Base-by-base conservation (phyloP, 805 yeast genomes). In the Candida anglica region DNA sequence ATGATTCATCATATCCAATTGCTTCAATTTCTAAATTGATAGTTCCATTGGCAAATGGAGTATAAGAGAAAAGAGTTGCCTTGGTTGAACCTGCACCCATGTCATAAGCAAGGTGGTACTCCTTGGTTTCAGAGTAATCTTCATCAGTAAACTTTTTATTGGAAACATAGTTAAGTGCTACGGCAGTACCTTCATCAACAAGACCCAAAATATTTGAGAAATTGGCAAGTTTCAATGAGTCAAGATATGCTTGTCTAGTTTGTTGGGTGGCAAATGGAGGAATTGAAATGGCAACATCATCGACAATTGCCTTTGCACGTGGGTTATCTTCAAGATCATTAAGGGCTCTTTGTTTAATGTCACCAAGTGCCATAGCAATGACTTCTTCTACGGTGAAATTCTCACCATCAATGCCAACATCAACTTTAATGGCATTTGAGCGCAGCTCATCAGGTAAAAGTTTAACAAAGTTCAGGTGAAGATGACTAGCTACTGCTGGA, bases 71-170 rank as follows among this genome's bases (percentile, higher is more conserved):
- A n/a, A 93, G 62, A 0, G 98, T 84, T 2, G 95, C 95, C 36
- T 81, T 77, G 0, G 95, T 84, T 1, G 95, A 81, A 1, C 95
- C 95, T 4, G 96, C 91, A 30, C 98, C 98, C 75, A 85, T 75
- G 56, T 93, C 98, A 53, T 81, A 87, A 22, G 93, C 73, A 32
- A 87, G 53, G 52, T 85, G 85, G 48, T 77, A 71, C 46, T 76
- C 77, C 36, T 68, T 72, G 19, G 39, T 44, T 22, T 45, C 58
- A 23, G 53, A 46, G 36, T 50, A 58, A 29, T 62, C 62, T 3
- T 67, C 70, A 3, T 55, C 56, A 9, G 50, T 47, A 5, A 56
- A 51, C 22, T 59, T 57, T 40, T 73, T 73, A 28, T 73, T 70
- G 20, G 84, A 69, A 2, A 86, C 86, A 54, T 77, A 89, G 50